A percentile compares a stretch with the other conserved stretches of the same genome.
These are phyloP conservation scores for Iberis pinnata DNA, from an alignment of 345 rosid species.

Conservation along the genomic window DNA sequence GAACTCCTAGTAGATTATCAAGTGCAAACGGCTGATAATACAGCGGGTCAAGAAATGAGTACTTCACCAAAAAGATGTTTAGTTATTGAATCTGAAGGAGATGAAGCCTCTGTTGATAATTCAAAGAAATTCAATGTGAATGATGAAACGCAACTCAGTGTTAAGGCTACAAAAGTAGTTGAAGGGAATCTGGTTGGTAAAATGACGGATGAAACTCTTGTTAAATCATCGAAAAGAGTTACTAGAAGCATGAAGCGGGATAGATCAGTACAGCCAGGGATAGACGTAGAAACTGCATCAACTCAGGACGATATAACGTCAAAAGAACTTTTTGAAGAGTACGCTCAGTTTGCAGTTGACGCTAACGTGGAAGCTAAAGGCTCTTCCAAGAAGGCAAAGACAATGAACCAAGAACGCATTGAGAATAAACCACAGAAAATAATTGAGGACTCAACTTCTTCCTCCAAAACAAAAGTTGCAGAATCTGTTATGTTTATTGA, in stretches of 20 bases:
- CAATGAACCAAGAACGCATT: not conserved
- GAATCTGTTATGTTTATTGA: conserved; percentile 1
- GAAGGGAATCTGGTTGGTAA: conserved; percentile 15
- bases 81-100: too few relatives aligned
- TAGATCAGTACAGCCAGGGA: conserved; percentile 1
- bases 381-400: conserved; percentile 14
- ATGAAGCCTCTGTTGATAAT: not conserved
- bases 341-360: not conserved
- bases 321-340: not conserved
- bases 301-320: not conserved
- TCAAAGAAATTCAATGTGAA: not conserved
- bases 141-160: not conserved
- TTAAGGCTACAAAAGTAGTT: conserved; percentile 7
- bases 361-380: not conserved
- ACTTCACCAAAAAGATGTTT: not conserved
- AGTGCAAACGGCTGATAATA: not conserved
- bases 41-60: not conserved
- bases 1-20: conserved; percentile 2
- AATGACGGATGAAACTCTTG: not conserved
- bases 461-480: not conserved
- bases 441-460: conserved; percentile 1
- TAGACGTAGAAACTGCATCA: not conserved
- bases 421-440: too few relatives aligned
- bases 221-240: conserved; percentile 3
- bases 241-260: conserved; percentile 10